These are phyloP conservation scores for Erysimum cheiri DNA, from an alignment of 441 rosid species.

Conservation along the genomic window DNA sequence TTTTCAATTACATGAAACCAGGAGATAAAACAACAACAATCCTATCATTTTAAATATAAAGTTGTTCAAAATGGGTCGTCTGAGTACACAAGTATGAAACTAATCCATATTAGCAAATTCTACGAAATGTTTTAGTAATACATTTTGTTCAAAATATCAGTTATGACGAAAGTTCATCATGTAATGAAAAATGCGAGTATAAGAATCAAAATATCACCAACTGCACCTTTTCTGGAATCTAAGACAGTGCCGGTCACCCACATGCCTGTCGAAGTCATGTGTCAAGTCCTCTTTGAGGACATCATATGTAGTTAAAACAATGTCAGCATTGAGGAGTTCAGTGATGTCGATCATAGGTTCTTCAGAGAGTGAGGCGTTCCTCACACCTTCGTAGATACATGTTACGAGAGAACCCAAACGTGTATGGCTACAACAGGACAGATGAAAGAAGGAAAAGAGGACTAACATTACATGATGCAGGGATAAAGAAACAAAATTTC, in stretches of 20 bases:
- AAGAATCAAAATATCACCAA: conserved; percentile 41
- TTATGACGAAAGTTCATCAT: not conserved
- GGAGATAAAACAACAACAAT: conserved; percentile 16
- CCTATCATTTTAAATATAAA: not conserved
- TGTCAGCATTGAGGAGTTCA: conserved; percentile 79
- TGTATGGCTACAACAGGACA: conserved; percentile 65
- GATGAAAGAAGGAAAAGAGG: conserved; percentile 37
- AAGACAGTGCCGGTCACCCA: conserved; percentile 86
- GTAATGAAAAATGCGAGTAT: conserved; percentile 13
- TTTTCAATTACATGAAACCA: conserved; percentile 18
- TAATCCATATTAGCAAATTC: conserved; percentile 2
- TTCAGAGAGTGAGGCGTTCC: conserved; percentile 68
- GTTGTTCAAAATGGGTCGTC: not conserved
- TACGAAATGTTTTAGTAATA: conserved; percentile 5
- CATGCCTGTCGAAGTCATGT: conserved; percentile 92
- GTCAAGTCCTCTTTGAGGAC: conserved; percentile 96
- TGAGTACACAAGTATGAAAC: not conserved
- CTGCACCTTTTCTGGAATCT: conserved; percentile 93
- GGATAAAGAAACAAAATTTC: conserved; percentile 9
- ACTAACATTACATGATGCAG: conserved; percentile 1
- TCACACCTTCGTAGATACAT: conserved; percentile 86
- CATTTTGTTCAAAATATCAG: conserved; percentile 7
- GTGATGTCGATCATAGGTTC: conserved; percentile 57
- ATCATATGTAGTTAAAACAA: conserved; percentile 90
- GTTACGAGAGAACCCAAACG: conserved; percentile 78